Conservation (phyloP, 371 early-diverging fungal genomes). For the Gilbertella persicaria region DNA sequence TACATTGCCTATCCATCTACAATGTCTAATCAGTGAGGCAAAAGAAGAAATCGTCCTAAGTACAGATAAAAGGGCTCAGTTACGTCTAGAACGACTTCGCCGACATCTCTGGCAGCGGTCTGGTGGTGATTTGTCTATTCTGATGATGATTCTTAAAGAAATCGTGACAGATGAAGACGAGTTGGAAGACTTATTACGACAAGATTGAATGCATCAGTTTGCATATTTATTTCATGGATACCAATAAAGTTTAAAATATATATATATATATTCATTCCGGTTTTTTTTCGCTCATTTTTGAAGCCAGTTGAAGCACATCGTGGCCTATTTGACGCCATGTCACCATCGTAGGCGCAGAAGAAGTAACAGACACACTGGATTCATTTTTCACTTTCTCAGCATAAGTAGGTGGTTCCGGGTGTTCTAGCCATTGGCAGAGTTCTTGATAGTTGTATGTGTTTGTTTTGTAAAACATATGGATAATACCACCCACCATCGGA, state of each 20-base stretch:
- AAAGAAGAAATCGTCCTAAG: conserved; percentile 37
- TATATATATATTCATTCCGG: not conserved
- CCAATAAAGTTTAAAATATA: not conserved
- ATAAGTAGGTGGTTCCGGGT: conserved; percentile 1
- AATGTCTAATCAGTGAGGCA: conserved; percentile 38
- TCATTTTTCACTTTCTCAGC: not conserved
- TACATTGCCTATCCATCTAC: conserved; percentile 37
- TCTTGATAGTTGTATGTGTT: conserved; percentile 39
- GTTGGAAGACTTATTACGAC: conserved; percentile 11
- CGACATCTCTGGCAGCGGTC: conserved; percentile 28
- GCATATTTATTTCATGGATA: not conserved
- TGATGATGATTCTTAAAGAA: conserved; percentile 31
- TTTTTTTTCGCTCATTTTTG: not conserved
- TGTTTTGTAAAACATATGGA: conserved; percentile 37
- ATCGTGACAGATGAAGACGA: conserved; percentile 40
- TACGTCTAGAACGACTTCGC: conserved; percentile 22
- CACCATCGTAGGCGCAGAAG: not conserved
- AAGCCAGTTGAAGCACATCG: not conserved
- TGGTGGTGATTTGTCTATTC: conserved; percentile 34
- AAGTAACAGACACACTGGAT: not conserved
- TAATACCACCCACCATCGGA: conserved; percentile 26
- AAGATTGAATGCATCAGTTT: not conserved
- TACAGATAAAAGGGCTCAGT: conserved; percentile 19
- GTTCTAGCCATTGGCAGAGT: conserved; percentile 22
- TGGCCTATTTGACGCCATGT: not conserved